Evolutionary conservation across 441 rosid genomes (phyloP), one percentile per base, ranked within the genome.

Genomic region (Omphalea diandra): DNA sequence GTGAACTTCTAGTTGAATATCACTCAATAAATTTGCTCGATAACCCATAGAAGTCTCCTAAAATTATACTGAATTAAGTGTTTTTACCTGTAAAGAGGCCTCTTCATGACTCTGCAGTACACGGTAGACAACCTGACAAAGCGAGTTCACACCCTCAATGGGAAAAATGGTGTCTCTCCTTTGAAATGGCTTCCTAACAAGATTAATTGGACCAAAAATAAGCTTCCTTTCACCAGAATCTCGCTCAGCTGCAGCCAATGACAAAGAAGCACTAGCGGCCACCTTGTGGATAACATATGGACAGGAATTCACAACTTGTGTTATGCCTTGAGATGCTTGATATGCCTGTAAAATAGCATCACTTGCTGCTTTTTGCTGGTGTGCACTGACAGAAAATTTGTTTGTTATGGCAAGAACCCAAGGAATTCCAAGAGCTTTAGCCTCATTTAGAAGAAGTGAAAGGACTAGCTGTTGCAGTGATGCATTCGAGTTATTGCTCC

Each of bases 351-450:
- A 71, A 70, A 88, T 91, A 72, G 94, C 84, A 79, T 89, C 88
- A 20, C 90, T 87, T 29, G 89, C 87, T 59, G 85, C 81, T 63
- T 83, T 87, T 80, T 90, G 99, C 83, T 90, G 97, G 84, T 94
- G 97, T 2, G 97, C 99, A 76, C 97, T 94, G 57, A 94, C 99
- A 70, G 99, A 94, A 81, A 94, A 94, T 75, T 90, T 94, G 80
- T 94, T 94, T 66, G 99, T 94, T 76, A 94, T 80, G 69, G 97
- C 97, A 47, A 94, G 93, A 53, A 92, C 86, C 99, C 99, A 94
- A 47, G 99, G 99, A 73, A 94, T 90, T 72, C 97, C 97, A 11
- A 94, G 91, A 70, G 94, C 88, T 73, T 92, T 94, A 60, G 96
- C 96, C 81, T 94, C 99, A 15, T 90, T 88, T 68, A 94, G 75